Percentiles rank a stretch among this genome's conserved stretches.
These are phyloP conservation scores for Saitozyma sp. DNA, from an alignment of 768 basidiomycete genomes.

Conservation along the genomic window DNA sequence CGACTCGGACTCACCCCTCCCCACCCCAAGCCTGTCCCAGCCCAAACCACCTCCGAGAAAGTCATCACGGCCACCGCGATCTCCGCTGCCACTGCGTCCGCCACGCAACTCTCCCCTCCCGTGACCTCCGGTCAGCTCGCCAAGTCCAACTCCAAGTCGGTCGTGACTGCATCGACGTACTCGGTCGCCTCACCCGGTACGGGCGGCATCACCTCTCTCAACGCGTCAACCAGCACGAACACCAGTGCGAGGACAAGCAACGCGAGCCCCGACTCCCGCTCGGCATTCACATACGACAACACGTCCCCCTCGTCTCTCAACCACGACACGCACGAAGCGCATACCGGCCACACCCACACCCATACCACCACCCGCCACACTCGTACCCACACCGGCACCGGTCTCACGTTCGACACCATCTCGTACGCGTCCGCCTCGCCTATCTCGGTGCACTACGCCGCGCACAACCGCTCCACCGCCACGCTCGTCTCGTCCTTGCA, in stretches of 20 bases:
- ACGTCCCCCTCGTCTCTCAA: conserved; percentile 16
- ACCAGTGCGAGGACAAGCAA: conserved; percentile 8
- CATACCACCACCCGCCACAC: conserved; percentile 11
- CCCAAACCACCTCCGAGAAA: conserved; percentile 1
- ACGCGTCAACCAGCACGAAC: conserved; percentile 17
- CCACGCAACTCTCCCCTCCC: conserved; percentile 1
- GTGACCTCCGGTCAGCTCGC: not conserved
- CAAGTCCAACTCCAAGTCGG: too few relatives aligned
- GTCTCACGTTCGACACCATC: conserved; percentile 9
- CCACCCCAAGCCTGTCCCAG: conserved; percentile 28
- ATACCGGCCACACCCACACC: conserved; percentile 8
- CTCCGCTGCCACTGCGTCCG: not conserved
- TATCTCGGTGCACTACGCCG: not conserved
- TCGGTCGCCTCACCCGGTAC: not conserved
- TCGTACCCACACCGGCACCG: not conserved
- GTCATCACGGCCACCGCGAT: conserved; percentile 10
- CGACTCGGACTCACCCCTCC: conserved; percentile 45
- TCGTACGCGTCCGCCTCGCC: conserved; percentile 3
- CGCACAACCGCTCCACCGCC: not conserved
- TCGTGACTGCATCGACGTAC: not conserved
- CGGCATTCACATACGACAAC: conserved; percentile 34
- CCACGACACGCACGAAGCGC: not conserved
- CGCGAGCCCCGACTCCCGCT: conserved; percentile 23
- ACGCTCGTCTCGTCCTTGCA: not conserved
- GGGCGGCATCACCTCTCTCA: conserved; percentile 3